Conservation (phyloP, 768 basidiomycete species). For the Lentinula lateritia region DNA sequence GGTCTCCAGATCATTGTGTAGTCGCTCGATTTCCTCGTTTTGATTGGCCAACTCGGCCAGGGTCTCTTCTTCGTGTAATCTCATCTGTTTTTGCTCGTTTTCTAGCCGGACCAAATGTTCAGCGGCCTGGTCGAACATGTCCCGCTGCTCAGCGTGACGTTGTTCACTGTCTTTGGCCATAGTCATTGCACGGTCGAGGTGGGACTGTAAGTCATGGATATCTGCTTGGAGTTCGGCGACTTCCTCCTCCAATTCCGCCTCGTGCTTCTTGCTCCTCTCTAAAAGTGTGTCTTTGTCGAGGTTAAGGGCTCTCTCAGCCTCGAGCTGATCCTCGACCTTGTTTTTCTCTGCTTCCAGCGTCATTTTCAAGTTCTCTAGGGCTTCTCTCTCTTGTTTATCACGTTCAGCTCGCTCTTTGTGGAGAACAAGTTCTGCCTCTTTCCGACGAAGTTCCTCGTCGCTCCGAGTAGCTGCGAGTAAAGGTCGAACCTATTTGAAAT, state of each 20-base stretch:
- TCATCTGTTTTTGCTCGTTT: conserved; percentile 66
- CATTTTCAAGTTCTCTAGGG: conserved; percentile 76
- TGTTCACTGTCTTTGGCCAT: conserved; percentile 78
- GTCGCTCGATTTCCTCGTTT: conserved; percentile 51
- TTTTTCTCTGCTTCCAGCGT: conserved; percentile 79
- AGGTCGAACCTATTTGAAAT: conserved; percentile 65
- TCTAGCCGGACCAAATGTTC: conserved; percentile 84
- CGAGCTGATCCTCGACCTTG: conserved; percentile 75
- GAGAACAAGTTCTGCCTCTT: conserved; percentile 77
- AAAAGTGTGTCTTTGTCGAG: conserved; percentile 82
- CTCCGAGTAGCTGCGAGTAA: conserved; percentile 87
- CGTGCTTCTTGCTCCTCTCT: conserved; percentile 80
- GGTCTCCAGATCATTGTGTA: conserved; percentile 56
- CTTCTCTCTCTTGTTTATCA: conserved; percentile 76
- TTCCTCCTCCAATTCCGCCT: conserved; percentile 83
- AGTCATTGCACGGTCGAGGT: conserved; percentile 74
- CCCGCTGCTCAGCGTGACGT: conserved; percentile 64
- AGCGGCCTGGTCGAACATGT: conserved; percentile 79
- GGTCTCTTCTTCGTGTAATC: conserved; percentile 57
- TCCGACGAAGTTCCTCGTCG: conserved; percentile 86
- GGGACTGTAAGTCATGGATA: conserved; percentile 78
- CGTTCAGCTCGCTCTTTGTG: conserved; percentile 82
- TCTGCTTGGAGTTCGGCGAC: conserved; percentile 74
- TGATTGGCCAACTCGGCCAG: conserved; percentile 50
- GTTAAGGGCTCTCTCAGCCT: conserved; percentile 73